phyloP scores from a whole-genome alignment of 2,329 filamentous ascomycete genomes.

The Sclerotiophoma versabilis region DNA sequence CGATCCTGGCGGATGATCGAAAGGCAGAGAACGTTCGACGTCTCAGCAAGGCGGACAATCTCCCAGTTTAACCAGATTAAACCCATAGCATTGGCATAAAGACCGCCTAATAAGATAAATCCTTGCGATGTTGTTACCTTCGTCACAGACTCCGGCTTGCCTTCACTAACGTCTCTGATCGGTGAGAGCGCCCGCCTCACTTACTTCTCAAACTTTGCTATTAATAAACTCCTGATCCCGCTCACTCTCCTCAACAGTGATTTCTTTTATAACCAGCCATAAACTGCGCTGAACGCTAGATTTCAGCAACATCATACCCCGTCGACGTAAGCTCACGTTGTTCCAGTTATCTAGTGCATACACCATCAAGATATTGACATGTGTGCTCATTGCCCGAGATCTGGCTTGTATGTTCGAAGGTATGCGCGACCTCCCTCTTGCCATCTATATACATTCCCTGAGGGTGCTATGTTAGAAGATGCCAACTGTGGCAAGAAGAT shows the following conservation, averaged over 20 bases:
- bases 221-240: slow-evolving; percentile 97
- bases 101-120: too few species aligned
- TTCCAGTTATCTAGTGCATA: slow-evolving; percentile 99
- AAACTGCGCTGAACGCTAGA: slow-evolving; percentile 84
- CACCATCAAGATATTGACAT: slow-evolving; percentile 98
- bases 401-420: slow-evolving; percentile 97
- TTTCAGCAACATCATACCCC: slow-evolving; percentile 90
- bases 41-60: slow-evolving; percentile 30
- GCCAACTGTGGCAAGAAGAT: slow-evolving; percentile 89
- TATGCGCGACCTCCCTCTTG: slow-evolving; percentile 91
- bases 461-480: slow-evolving; percentile 96
- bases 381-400: slow-evolving; percentile 95
- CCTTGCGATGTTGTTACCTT: too few species aligned
- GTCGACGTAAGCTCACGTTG: slow-evolving; percentile 98
- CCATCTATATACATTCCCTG: slow-evolving; percentile 97
- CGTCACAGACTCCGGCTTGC: neutral
- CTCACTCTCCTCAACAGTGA: slow-evolving; percentile 84
- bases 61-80: slow-evolving; percentile 13
- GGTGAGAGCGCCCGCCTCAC: slow-evolving; percentile 75
- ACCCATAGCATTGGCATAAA: too few species aligned
- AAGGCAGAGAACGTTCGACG: slow-evolving; percentile 27
- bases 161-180: neutral
- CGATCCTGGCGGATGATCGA: slow-evolving; percentile 33
- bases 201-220: slow-evolving; percentile 89
- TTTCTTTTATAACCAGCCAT: slow-evolving; percentile 71